phyloP scores from a whole-genome alignment of 129 eudicot genomes.

The Flaveria brownii region DNA sequence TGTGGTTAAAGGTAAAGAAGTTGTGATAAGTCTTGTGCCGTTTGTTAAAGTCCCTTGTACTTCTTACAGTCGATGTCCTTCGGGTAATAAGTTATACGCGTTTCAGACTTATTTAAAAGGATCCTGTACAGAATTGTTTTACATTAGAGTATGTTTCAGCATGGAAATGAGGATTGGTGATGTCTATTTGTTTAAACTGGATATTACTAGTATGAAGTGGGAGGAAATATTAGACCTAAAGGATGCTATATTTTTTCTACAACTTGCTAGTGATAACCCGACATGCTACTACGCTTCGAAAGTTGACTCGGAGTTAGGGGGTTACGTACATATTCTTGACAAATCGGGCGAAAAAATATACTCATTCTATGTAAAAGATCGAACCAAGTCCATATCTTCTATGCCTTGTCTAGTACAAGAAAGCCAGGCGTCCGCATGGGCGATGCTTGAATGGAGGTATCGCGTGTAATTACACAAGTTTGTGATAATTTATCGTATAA shows the following conservation, averaged over 20 bases:
- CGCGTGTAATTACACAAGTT: too few species aligned
- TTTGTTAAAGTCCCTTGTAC: not conserved
- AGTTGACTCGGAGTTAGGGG: not conserved
- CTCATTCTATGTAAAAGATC: not conserved
- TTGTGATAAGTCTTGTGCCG: not conserved
- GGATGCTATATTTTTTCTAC: not conserved
- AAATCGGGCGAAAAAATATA: not conserved
- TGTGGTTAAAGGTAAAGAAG: not conserved
- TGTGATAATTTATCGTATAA: too few species aligned
- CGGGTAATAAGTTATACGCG: not conserved
- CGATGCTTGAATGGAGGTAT: not conserved
- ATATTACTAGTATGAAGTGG: not conserved
- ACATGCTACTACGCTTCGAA: not conserved
- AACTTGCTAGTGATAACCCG: not conserved
- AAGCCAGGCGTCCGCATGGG: not conserved
- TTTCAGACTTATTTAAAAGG: not conserved
- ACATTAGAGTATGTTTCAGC: not conserved
- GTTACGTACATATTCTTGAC: not conserved
- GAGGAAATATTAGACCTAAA: not conserved
- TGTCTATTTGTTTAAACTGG: not conserved
- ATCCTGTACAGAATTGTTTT: not conserved
- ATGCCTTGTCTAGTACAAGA: not conserved
- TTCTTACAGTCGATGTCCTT: not conserved
- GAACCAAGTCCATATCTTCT: not conserved
- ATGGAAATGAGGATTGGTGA: not conserved